Conservation (phyloP, 495 filamentous ascomycete species). For the Podospora fimiseda region DNA sequence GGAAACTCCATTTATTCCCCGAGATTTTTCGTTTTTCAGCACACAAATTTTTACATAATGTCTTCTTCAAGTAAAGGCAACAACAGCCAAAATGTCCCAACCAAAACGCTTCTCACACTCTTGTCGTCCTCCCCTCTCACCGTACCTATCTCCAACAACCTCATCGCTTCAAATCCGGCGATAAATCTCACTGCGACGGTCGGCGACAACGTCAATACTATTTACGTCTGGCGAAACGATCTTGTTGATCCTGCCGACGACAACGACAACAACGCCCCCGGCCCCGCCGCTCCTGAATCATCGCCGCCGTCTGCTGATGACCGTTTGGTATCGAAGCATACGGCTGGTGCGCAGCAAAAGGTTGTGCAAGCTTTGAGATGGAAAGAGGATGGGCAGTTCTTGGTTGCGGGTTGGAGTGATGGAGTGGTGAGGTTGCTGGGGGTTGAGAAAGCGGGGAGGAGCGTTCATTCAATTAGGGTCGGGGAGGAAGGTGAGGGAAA, state of each 20-base stretch:
- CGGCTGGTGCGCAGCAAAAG: constrained; percentile 38
- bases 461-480: constrained; percentile 60
- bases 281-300: no score
- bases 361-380: constrained; percentile 52
- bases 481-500: constrained; percentile 21
- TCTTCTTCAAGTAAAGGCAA: not conserved
- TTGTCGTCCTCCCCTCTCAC: constrained; percentile 41
- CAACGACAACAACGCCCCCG: no score
- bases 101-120: constrained; percentile 24
- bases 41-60: no score
- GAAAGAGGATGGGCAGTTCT: constrained; percentile 74
- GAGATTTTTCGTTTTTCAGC: no score
- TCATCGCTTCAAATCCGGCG: constrained; percentile 68
- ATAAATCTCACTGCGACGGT: constrained; percentile 76
- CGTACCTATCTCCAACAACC: constrained; percentile 26
- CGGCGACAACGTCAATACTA: constrained; percentile 62
- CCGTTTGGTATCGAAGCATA: constrained; percentile 38
- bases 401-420: constrained; percentile 76
- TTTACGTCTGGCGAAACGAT: constrained; percentile 44
- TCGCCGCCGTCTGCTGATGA: constrained; percentile 25
- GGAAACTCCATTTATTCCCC: no score
- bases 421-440: constrained; percentile 62
- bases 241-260: not conserved
- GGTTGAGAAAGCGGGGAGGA: constrained; percentile 63
- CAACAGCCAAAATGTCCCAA: not conserved